phyloP scores from a whole-genome alignment of 306 rosid genomes.

The Macrotyloma uniflorum region DNA sequence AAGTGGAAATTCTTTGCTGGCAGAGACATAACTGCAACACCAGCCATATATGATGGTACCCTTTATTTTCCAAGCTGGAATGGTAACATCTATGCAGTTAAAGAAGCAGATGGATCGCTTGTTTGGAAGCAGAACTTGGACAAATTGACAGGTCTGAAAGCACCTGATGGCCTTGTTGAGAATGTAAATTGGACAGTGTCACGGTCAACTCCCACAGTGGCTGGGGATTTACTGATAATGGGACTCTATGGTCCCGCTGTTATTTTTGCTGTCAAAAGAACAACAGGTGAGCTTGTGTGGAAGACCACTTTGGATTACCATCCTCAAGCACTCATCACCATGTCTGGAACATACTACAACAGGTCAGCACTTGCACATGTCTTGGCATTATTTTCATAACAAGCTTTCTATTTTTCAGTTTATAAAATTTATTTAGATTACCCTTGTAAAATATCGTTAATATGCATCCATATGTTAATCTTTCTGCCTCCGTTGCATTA shows the following conservation, averaged over 20 bases:
- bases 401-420: too few species aligned
- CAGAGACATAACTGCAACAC: conserved; percentile 61
- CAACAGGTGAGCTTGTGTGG: conserved; percentile 56
- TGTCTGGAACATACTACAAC: conserved; percentile 65
- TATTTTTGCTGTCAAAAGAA: conserved; percentile 53
- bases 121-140: conserved; percentile 47
- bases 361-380: conserved; percentile 38
- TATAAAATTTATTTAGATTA: not conserved
- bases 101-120: conserved; percentile 39
- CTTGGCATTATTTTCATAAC: too few species aligned
- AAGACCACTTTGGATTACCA: conserved; percentile 44
- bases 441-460: not conserved
- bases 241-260: conserved; percentile 64
- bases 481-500: not conserved
- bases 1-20: conserved; percentile 68
- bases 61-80: conserved; percentile 80
- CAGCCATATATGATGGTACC: conserved; percentile 50
- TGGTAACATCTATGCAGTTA: conserved; percentile 62
- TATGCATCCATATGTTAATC: not conserved
- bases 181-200: conserved; percentile 53
- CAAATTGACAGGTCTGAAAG: conserved; percentile 52
- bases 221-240: conserved; percentile 31
- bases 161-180: conserved; percentile 42
- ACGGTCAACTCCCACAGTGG: conserved; percentile 60
- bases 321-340: conserved; percentile 47